Percentiles rank a stretch among this genome's conserved stretches.
Conservation (phyloP, 1,284 basidiomycete genomes). For the Ustilago cynodontis region DNA sequence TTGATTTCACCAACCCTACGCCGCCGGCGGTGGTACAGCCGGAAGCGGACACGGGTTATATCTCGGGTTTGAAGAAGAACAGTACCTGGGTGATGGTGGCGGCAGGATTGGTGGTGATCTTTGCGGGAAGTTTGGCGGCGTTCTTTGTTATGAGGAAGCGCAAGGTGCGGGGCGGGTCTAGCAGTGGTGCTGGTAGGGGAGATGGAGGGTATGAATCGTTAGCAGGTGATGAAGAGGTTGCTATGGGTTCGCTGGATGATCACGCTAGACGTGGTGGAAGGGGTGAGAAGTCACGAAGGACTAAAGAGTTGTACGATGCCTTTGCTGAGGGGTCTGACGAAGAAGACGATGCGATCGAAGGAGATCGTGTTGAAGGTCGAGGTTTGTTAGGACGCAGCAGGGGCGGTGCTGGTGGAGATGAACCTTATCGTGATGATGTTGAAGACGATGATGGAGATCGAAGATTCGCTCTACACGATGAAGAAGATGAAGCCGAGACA, state of each 20-base stretch:
- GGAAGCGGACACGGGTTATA: slow-evolving; percentile 83
- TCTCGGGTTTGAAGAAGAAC: slow-evolving; percentile 80
- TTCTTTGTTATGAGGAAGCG: slow-evolving; percentile 76
- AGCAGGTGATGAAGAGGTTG: slow-evolving; percentile 76
- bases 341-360: slow-evolving; percentile 57
- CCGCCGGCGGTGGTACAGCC: slow-evolving; percentile 61
- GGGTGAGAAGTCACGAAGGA: slow-evolving; percentile 48
- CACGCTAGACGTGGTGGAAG: slow-evolving; percentile 22
- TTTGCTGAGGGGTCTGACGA: slow-evolving; percentile 70
- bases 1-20: slow-evolving; percentile 68
- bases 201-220: slow-evolving; percentile 78
- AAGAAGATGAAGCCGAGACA: slow-evolving; percentile 25
- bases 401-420: slow-evolving; percentile 3
- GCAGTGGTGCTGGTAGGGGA: slow-evolving; percentile 33
- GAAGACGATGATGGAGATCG: slow-evolving; percentile 43
- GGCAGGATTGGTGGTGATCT: slow-evolving; percentile 78
- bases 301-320: slow-evolving; percentile 71
- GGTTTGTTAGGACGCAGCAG: slow-evolving; percentile 25
- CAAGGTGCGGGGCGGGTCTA: slow-evolving; percentile 70
- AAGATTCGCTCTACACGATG: slow-evolving; percentile 38
- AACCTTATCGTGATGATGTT: slow-evolving; percentile 43
- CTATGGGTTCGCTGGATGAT: slow-evolving; percentile 66
- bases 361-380: slow-evolving; percentile 12
- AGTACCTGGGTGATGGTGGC: slow-evolving; percentile 89
- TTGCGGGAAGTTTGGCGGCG: slow-evolving; percentile 77